phyloP scores from a whole-genome alignment of 2,329 filamentous ascomycete genomes.

The Cryphonectria carpinicola region DNA sequence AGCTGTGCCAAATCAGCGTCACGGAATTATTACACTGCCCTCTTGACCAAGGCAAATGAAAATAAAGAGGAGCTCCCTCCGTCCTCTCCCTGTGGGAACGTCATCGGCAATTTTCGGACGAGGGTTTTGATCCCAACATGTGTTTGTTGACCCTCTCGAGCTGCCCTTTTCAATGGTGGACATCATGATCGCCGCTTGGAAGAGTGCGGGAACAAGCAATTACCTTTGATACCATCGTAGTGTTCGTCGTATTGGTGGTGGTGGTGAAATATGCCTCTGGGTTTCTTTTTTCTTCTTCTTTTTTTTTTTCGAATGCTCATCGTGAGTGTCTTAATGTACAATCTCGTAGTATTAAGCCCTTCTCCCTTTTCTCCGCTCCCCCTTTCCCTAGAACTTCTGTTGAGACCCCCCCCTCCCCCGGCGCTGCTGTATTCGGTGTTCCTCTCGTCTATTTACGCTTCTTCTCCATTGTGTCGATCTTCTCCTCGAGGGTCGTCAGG shows the following conservation, averaged over 20 bases:
- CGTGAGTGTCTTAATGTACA: not conserved
- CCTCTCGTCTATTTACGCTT: conserved; percentile 64
- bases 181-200: not conserved
- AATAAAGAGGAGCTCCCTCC: not conserved
- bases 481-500: conserved; percentile 79
- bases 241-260: not conserved
- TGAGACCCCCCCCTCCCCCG: not conserved
- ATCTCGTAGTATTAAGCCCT: conserved; percentile 3
- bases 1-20: conserved; percentile 1
- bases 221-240: not conserved
- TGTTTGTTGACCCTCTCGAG: not conserved
- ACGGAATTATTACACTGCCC: not conserved
- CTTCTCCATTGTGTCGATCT: conserved; percentile 66
- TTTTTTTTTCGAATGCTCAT: not conserved
- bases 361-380: not conserved
- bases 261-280: not conserved
- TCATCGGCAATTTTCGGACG: not conserved
- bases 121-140: not conserved
- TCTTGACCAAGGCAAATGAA: not conserved
- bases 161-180: not conserved
- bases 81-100: not conserved
- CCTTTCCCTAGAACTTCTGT: not conserved
- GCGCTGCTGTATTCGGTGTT: not conserved
- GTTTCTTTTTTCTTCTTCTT: not conserved
- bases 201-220: not conserved